Evolutionary conservation across 495 filamentous ascomycete species (phyloP), one percentile per base, ranked within the genome.

Genomic region (Pseudomonodictys pantanalensis): DNA sequence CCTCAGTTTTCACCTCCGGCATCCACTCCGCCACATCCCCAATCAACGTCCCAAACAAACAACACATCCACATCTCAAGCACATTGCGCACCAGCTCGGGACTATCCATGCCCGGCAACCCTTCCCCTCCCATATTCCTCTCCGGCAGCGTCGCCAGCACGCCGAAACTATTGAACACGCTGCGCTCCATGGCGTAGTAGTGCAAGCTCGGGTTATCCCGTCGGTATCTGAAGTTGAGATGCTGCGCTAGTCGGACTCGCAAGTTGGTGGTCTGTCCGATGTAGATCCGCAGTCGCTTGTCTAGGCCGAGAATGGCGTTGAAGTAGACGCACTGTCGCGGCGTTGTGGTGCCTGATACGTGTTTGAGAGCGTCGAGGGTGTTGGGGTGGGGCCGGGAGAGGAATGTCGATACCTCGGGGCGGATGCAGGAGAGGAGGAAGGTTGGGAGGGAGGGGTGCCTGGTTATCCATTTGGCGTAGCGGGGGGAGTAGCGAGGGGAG

Each of bases 131-230:
- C 12, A 25, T 29, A 33, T 12, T 42, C 5, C 20, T 3, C 7
- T 32, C 24, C 0, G 60, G 60, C 4, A 66, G 23, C 1, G 18
- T 50, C 20, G 60, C 61, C n/a, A 68, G 56, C 20, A 61, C 28
- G 7, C 11, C 33, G 22, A 60, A 68, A 23, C n/a, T 25, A 35
- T 68, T 52, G 50, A 33, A 64, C 7, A 28, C 49, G 25, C 42
- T 52, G 43, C 52, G n/a, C 25, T 68, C 42, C 33, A 65, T 10
- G 24, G 61, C 65, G 30, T 56, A 51, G 51, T 68, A 68, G 48
- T 68, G 65, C 26, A 68, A 47, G 2, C 55, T 60, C 5, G 55
- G 55, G 41, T 68, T 55, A 56, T 68, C 65, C 15, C 65, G 65
- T 3, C 65, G 61, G 47, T 65, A 61, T 6, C 65, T 48, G 53